phyloP scores from a whole-genome alignment of 2,329 filamentous ascomycete genomes.

The Lasiodiplodia sp. region DNA sequence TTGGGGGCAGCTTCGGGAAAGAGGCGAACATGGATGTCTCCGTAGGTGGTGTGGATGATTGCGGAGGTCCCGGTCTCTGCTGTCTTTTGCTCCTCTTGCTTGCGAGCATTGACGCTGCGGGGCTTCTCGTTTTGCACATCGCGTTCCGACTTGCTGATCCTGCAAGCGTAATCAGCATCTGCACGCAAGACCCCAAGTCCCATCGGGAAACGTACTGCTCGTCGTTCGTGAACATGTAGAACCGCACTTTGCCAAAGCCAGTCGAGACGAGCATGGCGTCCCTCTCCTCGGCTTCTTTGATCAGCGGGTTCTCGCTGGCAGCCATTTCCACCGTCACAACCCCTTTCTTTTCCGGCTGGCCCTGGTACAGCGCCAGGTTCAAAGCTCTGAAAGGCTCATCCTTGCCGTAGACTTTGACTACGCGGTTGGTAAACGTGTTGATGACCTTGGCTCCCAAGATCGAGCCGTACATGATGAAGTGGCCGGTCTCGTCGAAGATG shows the following conservation, averaged over 20 bases:
- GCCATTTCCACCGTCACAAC: slow-evolving; percentile 97
- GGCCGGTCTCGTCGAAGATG: slow-evolving; percentile 92
- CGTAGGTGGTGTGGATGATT: slow-evolving; percentile 88
- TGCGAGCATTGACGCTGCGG: slow-evolving; percentile 50
- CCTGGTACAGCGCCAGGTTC: slow-evolving; percentile 89
- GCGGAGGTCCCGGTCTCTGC: slow-evolving; percentile 80
- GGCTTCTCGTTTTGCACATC: slow-evolving; percentile 97
- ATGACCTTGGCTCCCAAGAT: slow-evolving; percentile 92
- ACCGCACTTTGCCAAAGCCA: slow-evolving; percentile 84
- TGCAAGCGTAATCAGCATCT: slow-evolving; percentile 31
- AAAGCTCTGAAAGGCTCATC: slow-evolving; percentile 88
- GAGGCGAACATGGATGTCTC: slow-evolving; percentile 91
- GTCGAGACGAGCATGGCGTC: slow-evolving; percentile 90
- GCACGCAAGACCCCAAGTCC: no score
- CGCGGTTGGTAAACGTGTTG: slow-evolving; percentile 92
- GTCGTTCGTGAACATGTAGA: slow-evolving; percentile 98
- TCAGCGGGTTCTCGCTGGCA: slow-evolving; percentile 87
- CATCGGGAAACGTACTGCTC: slow-evolving; percentile 58
- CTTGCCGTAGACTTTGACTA: slow-evolving; percentile 87
- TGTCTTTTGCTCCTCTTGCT: slow-evolving; percentile 63
- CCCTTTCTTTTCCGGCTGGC: slow-evolving; percentile 91
- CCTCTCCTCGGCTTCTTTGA: slow-evolving; percentile 88
- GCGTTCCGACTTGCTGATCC: slow-evolving; percentile 78
- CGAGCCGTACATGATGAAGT: slow-evolving; percentile 94
- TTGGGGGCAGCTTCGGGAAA: slow-evolving; percentile 94